phyloP scores from a whole-genome alignment of 169 alveolate genomes.

The Eimeria brunetti region DNA sequence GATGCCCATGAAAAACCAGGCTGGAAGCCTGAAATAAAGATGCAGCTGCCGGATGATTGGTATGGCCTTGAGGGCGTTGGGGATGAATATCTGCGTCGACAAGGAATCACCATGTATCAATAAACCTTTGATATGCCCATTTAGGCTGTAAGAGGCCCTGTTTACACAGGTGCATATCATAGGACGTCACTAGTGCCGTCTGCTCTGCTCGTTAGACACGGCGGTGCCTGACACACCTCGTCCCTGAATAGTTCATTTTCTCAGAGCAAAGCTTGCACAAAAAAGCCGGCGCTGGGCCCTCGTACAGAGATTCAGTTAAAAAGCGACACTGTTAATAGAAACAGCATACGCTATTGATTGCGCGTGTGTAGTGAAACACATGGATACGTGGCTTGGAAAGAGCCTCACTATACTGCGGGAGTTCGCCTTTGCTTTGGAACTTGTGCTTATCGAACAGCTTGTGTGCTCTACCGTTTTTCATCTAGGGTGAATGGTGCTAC shows the following conservation, averaged over 20 bases:
- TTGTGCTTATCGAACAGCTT: background rate
- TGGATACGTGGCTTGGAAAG: no score
- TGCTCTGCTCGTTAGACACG: background rate
- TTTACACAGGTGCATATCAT: background rate
- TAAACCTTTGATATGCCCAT: background rate
- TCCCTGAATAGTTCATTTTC: no score
- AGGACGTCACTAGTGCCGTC: background rate
- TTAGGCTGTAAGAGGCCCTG: background rate
- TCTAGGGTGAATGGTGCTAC: background rate
- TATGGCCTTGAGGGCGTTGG: background rate
- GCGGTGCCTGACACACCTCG: background rate
- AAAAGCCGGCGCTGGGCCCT: background rate
- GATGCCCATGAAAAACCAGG: no score
- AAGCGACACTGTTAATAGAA: no score
- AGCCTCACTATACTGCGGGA: background rate
- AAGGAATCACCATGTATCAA: background rate
- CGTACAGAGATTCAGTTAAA: background rate
- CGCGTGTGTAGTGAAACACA: no score
- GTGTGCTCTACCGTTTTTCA: background rate
- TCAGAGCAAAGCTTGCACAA: background rate
- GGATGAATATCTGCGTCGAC: background rate
- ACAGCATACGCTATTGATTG: no score
- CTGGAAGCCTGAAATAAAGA: background rate
- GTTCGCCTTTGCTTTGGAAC: background rate
- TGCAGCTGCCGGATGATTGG: background rate